phyloP scores from a whole-genome alignment of 257 asterid genomes.

The Prunella vulgaris region DNA sequence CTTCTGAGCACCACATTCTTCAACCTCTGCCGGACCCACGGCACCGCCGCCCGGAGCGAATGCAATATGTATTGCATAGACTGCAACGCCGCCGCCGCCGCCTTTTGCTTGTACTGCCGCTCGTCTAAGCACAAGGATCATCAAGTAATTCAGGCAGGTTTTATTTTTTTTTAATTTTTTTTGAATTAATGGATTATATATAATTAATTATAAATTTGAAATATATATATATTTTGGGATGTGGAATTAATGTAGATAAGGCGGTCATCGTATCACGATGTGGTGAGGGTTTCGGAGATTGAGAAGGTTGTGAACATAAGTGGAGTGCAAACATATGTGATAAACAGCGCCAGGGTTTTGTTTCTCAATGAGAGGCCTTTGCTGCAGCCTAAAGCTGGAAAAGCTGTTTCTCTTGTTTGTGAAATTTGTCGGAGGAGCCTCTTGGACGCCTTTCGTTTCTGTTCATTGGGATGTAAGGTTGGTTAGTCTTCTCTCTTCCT shows the following conservation, averaged over 20 bases:
- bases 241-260: slow-evolving; percentile 48
- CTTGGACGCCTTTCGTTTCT: slow-evolving; percentile 70
- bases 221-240: no score
- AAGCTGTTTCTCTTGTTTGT: slow-evolving; percentile 67
- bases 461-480: slow-evolving; percentile 97
- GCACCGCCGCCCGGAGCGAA: slow-evolving; percentile 57
- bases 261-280: slow-evolving; percentile 93
- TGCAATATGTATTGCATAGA: slow-evolving; percentile 76
- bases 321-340: slow-evolving; percentile 83
- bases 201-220: no score
- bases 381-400: slow-evolving; percentile 58
- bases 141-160: slow-evolving; percentile 63
- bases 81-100: slow-evolving; percentile 34
- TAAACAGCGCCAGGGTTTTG: slow-evolving; percentile 87
- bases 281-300: slow-evolving; percentile 83
- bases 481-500: slow-evolving; percentile 2
- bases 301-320: slow-evolving; percentile 68
- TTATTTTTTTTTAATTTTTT: no score
- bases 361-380: slow-evolving; percentile 77
- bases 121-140: slow-evolving; percentile 73
- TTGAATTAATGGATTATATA: no score
- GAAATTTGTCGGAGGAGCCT: slow-evolving; percentile 76
- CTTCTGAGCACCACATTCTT: slow-evolving; percentile 50
- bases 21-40: slow-evolving; percentile 53
- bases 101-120: slow-evolving; percentile 74